phyloP scores from a whole-genome alignment of 257 asterid genomes.

The Ilex aquifolium region DNA sequence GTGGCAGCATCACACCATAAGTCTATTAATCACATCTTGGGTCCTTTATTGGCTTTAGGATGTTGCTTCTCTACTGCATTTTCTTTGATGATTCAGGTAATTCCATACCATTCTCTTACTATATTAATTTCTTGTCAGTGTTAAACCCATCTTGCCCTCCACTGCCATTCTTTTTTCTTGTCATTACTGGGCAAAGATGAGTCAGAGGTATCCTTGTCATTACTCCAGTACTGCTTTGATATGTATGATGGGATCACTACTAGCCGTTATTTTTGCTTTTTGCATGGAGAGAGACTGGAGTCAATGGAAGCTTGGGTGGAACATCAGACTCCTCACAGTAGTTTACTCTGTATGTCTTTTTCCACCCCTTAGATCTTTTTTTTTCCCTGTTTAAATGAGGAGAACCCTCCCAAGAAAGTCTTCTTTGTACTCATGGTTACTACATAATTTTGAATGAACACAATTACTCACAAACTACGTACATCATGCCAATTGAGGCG shows the following conservation, averaged over 20 bases:
- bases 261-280: conserved; percentile 28
- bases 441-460: neutral
- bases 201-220: conserved; percentile 51
- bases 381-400: neutral
- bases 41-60: conserved; percentile 40
- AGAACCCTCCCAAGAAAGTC: too few species aligned
- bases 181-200: conserved; percentile 33
- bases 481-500: too few species aligned
- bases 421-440: too few species aligned
- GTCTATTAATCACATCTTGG: conserved; percentile 24
- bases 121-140: too few species aligned
- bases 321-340: conserved; percentile 47
- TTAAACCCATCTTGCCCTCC: too few species aligned
- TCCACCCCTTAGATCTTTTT: neutral
- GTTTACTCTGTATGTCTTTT: conserved; percentile 30
- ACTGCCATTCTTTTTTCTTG: neutral
- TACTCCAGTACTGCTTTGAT: conserved; percentile 55
- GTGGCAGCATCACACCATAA: conserved; percentile 21
- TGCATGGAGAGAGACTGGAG: conserved; percentile 45
- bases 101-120: too few species aligned
- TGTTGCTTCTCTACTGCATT: conserved; percentile 32
- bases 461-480: too few species aligned
- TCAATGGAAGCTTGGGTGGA: conserved; percentile 53
- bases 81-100: conserved; percentile 56
- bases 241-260: conserved; percentile 39